Evolutionary conservation across 495 filamentous ascomycete genomes (phyloP), one percentile per base, ranked within the genome.

Genomic region (Xylona heveae): DNA sequence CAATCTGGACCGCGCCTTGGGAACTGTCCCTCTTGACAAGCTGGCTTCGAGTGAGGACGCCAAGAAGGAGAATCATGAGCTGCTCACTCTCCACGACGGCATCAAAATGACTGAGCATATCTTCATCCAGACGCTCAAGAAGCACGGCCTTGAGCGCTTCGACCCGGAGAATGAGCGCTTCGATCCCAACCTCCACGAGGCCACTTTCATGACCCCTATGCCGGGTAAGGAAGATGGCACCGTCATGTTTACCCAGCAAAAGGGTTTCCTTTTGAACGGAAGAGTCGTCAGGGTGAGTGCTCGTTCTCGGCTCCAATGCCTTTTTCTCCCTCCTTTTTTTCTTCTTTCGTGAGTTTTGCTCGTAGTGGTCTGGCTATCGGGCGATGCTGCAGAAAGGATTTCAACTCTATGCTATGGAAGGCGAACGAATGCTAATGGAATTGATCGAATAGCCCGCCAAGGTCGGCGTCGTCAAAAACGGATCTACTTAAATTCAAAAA

Each of bases 111-210:
- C 83, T 22, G 80, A 93, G 55, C 61, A 46, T 40, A 88, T 91
- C 48, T 56, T 97, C 46, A 71, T 95, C 61, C 60, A 63, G 51
- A 88, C 88, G 21, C 64, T 97, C 38, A 64, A 76, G 62, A 94
- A 85, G 58, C 90, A 97, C 52, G 88, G 88, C 20, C 54, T 97
- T 27, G 78, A 91, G 62, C 65, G 85, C 42, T 82, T 93, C 51
- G 72, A 90, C 46, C 54, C 71, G 12, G 57, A 58, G 29, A 74
- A 78, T 46, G 56, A 63, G 46, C 73, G 71, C 55, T 97, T 97
- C 60, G 74, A 97, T 60, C 85, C 88, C 32, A 92, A 94, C 52
- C 59, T 75, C 50, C 88, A 95, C 53, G 88, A 97, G 62, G 88
- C 88, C 26, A 83, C 76, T 19, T 97, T 95, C 60, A 78, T 83